Evolutionary conservation across 257 asterid genomes (phyloP).

Genomic region (Voacanga thouarsii): DNA sequence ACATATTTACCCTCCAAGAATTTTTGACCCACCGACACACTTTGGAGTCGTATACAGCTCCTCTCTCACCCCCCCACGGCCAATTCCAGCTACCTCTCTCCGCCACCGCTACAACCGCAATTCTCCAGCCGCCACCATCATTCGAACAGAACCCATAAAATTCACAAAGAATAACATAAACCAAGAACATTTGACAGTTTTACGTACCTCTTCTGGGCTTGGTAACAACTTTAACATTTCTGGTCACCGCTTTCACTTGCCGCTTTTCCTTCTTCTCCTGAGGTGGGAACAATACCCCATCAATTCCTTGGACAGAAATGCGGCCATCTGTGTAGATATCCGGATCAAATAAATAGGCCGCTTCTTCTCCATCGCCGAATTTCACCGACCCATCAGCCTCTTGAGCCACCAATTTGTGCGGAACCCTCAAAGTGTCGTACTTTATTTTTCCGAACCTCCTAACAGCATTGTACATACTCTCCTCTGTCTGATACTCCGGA

Average conservation of each 20-base stretch:
- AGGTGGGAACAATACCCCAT: slow-evolving; percentile 28
- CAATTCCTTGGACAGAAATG: slow-evolving; percentile 34
- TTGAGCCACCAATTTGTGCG: slow-evolving; percentile 29
- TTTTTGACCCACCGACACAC: slow-evolving; percentile 15
- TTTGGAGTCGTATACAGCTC: not conserved
- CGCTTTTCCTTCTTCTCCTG: slow-evolving; percentile 15
- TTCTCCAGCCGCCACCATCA: not conserved
- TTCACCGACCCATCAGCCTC: slow-evolving; percentile 38
- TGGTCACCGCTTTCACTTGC: not conserved
- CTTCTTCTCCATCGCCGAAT: slow-evolving; percentile 28
- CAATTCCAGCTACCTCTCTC: no score
- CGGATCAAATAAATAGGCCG: slow-evolving; percentile 33
- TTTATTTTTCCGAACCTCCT: slow-evolving; percentile 29
- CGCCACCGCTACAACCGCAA: not conserved
- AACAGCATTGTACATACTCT: slow-evolving; percentile 35
- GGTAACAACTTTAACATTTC: slow-evolving; percentile 2
- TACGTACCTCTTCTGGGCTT: slow-evolving; percentile 20
- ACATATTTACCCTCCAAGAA: slow-evolving; percentile 2
- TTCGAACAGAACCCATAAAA: not conserved
- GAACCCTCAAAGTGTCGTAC: slow-evolving; percentile 24
- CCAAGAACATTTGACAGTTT: not conserved
- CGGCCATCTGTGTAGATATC: slow-evolving; percentile 35
- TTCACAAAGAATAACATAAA: no score
- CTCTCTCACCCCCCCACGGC: not conserved
- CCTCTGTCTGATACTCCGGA: slow-evolving; percentile 36